Conservation (phyloP, 2,329 filamentous ascomycete species). For the Colletotrichum lindemuthianum region DNA sequence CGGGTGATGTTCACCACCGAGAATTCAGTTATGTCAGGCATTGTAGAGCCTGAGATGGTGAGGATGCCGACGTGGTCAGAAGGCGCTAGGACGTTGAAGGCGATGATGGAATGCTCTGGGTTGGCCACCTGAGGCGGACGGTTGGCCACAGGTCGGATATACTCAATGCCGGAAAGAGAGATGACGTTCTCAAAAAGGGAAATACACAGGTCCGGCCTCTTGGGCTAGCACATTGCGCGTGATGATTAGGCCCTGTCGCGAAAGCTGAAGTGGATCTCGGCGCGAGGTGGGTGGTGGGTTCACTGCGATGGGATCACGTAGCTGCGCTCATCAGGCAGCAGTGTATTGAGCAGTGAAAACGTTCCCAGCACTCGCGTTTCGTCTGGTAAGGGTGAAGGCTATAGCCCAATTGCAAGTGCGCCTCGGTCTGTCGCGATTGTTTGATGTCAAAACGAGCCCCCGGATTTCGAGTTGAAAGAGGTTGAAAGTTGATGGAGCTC, state of each 20-base stretch:
- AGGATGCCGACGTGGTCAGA: not conserved
- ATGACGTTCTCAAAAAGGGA: not conserved
- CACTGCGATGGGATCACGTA: not conserved
- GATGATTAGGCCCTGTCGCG: slow-evolving; percentile 14
- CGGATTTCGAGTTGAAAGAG: slow-evolving; percentile 21
- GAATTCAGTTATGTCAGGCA: slow-evolving; percentile 29
- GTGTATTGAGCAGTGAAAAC: not conserved
- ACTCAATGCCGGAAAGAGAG: too few relatives aligned
- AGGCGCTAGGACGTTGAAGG: not conserved
- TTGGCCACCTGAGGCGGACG: too few relatives aligned
- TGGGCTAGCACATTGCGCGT: slow-evolving; percentile 26
- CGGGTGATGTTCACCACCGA: slow-evolving; percentile 50
- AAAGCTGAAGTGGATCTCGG: slow-evolving; percentile 27
- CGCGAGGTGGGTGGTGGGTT: slow-evolving; percentile 16
- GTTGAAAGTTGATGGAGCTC: slow-evolving; percentile 32
- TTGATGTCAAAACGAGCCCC: slow-evolving; percentile 15
- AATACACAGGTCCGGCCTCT: not conserved
- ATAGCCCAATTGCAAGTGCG: too few relatives aligned
- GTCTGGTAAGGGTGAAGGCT: too few relatives aligned
- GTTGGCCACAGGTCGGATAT: too few relatives aligned
- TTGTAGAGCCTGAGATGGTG: slow-evolving; percentile 1
- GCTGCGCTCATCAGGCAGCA: not conserved
- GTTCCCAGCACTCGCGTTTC: not conserved
- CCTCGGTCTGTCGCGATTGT: slow-evolving; percentile 14
- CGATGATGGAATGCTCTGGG: too few relatives aligned